Conservation (phyloP, 768 basidiomycete genomes). For the Suillus paluster region DNA sequence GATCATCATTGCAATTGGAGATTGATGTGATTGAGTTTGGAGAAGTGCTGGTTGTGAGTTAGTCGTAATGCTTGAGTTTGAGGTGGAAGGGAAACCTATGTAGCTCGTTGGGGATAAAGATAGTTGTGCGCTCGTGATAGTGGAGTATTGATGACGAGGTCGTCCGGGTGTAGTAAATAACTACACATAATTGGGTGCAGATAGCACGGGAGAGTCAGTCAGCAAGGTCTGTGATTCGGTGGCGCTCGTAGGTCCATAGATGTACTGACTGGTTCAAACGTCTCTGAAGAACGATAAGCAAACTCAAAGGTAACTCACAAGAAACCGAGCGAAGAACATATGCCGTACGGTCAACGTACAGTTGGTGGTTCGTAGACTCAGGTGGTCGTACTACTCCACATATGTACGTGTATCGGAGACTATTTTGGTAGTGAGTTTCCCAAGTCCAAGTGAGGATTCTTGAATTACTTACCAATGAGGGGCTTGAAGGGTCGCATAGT, state of each 20-base stretch:
- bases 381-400: conserved; percentile 1
- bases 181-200: not conserved
- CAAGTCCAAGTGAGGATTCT: not conserved
- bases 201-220: not conserved
- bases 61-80: not conserved
- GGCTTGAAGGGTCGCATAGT: conserved; percentile 1
- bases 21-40: not conserved
- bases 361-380: not conserved
- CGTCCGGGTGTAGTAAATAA: not conserved
- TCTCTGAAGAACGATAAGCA: not conserved
- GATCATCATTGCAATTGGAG: not conserved
- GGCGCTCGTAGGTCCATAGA: not conserved
- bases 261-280: not conserved
- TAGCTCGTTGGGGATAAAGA: not conserved
- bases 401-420: not conserved
- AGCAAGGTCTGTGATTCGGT: not conserved
- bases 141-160: not conserved
- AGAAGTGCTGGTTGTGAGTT: not conserved
- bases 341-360: not conserved
- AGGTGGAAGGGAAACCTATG: not conserved
- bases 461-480: not conserved
- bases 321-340: not conserved
- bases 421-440: not conserved
- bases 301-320: not conserved
- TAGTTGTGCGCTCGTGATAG: not conserved